Percentiles rank a stretch among this genome's conserved stretches.
Evolutionary conservation across 805 yeast genomes (phyloP).

Genomic region (Yamadazyma phyllophila): DNA sequence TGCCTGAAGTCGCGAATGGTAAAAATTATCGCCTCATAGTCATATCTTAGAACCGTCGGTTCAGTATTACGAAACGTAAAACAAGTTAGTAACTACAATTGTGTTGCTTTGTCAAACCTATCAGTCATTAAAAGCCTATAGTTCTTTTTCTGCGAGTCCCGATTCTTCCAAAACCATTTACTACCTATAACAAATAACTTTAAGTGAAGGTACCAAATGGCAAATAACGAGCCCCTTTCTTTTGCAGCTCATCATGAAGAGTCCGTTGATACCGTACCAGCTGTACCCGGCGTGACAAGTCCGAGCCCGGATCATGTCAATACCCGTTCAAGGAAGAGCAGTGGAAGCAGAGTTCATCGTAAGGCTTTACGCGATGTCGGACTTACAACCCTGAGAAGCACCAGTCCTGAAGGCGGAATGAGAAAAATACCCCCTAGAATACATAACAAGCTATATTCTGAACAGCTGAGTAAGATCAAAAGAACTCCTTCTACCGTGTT

Average conservation of each 20-base stretch:
- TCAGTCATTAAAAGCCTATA: too few relatives aligned
- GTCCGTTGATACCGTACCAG: neutral
- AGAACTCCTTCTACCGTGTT: constrained; percentile 23
- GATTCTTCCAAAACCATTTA: neutral
- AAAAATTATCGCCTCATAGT: neutral
- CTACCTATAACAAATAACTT: neutral
- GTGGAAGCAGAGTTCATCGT: constrained; percentile 11
- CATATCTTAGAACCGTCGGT: neutral
- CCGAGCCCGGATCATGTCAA: neutral
- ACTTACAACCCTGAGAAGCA: constrained; percentile 7
- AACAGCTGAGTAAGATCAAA: constrained; percentile 16
- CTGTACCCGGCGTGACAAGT: too few relatives aligned
- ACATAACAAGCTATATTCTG: constrained; percentile 30
- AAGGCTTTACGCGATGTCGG: constrained; percentile 13
- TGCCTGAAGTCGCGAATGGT: neutral
- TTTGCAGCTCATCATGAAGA: neutral
- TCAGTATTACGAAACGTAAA: too few relatives aligned
- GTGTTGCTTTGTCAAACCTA: too few relatives aligned
- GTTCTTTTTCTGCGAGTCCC: neutral
- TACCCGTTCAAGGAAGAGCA: neutral
- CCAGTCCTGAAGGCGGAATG: constrained; percentile 15
- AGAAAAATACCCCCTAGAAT: constrained; percentile 23
- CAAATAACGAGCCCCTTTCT: constrained; percentile 3
- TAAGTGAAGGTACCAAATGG: neutral
- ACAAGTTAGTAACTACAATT: too few relatives aligned